phyloP scores from a whole-genome alignment of 768 basidiomycete genomes.

The Xerocomus spinulosus region DNA sequence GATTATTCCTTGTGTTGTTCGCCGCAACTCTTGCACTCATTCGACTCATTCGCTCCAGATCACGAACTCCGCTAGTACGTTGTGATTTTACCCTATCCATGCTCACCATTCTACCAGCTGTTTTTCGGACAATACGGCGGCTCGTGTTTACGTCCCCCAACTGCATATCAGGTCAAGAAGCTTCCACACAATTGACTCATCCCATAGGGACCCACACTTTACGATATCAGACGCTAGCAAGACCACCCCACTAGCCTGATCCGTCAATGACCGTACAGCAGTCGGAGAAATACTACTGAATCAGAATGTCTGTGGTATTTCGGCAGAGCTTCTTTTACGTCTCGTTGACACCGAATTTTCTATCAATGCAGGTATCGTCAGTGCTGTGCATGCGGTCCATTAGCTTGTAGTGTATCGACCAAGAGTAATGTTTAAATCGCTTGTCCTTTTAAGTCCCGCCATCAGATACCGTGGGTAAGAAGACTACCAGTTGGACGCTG shows the following conservation, averaged over 20 bases:
- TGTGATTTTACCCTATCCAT: too few relatives aligned
- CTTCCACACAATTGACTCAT: slow-evolving; percentile 95
- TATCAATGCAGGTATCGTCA: background rate
- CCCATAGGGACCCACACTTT: slow-evolving; percentile 99
- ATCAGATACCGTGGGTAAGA: slow-evolving; percentile 2
- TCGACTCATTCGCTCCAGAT: too few relatives aligned
- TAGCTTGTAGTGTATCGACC: background rate
- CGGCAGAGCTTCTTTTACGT: slow-evolving; percentile 7
- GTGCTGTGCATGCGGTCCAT: background rate
- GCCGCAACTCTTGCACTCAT: too few relatives aligned
- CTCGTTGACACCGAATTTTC: background rate
- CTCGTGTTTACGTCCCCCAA: too few relatives aligned
- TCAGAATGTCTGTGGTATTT: slow-evolving; percentile 5
- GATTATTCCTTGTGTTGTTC: background rate
- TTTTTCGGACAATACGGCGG: too few relatives aligned
- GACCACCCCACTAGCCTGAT: slow-evolving; percentile 23
- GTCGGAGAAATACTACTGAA: slow-evolving; percentile 71
- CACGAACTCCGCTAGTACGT: too few relatives aligned
- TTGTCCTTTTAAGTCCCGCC: slow-evolving; percentile 20
- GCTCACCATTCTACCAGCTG: too few relatives aligned
- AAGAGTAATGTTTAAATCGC: slow-evolving; percentile 2
- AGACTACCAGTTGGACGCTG: background rate
- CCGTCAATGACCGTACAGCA: slow-evolving; percentile 70
- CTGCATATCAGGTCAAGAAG: too few relatives aligned
- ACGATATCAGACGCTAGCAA: slow-evolving; percentile 88